A percentile compares a stretch with the other conserved stretches of the same genome.
Evolutionary conservation across 345 rosid species (phyloP).

Genomic region (Salix purpurea): DNA sequence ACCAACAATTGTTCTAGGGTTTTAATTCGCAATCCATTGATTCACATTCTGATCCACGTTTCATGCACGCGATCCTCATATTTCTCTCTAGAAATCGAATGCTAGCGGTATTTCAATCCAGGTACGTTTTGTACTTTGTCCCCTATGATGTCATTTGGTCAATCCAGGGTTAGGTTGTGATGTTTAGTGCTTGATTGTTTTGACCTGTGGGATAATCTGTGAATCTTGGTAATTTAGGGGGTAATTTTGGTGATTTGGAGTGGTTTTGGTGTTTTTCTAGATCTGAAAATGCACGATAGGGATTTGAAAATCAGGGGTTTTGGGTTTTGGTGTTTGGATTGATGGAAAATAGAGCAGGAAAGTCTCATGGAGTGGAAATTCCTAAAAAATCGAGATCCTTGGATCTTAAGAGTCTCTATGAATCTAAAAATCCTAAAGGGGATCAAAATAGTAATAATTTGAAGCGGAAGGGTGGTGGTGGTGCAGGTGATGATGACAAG

Average conservation of each 20-base stretch:
- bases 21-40: conserved; percentile 10
- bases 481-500: conserved; percentile 38
- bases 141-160: background rate
- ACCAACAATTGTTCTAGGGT: conserved; percentile 26
- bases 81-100: conserved; percentile 4
- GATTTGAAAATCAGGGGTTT: conserved; percentile 34
- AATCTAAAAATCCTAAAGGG: conserved; percentile 43
- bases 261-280: conserved; percentile 41
- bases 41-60: conserved; percentile 1
- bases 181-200: conserved; percentile 3
- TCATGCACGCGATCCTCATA: conserved; percentile 9
- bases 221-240: conserved; percentile 1
- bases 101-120: conserved; percentile 3
- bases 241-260: conserved; percentile 16
- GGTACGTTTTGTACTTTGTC: conserved; percentile 1
- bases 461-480: conserved; percentile 49
- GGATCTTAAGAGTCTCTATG: conserved; percentile 86
- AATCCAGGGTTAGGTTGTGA: background rate
- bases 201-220: conserved; percentile 7
- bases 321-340: conserved; percentile 38
- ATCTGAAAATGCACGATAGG: conserved; percentile 54
- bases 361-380: conserved; percentile 69
- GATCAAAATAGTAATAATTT: conserved; percentile 33
- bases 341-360: conserved; percentile 76
- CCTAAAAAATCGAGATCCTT: conserved; percentile 74